phyloP scores from a whole-genome alignment of 2,329 filamentous ascomycete genomes.

The Alternaria sp. region DNA sequence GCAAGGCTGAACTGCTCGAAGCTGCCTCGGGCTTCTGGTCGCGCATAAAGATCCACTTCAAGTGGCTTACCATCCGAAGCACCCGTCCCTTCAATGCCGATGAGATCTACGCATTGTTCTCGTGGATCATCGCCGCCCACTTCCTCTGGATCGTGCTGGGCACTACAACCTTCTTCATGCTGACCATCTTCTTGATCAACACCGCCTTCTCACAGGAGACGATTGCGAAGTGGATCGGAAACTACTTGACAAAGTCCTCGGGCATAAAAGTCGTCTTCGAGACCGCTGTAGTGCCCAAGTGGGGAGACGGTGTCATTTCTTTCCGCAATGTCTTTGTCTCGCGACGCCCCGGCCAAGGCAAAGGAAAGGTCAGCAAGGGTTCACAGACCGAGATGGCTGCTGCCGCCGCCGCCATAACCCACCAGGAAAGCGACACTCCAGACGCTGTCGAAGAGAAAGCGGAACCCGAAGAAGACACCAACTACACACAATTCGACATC shows the following conservation, averaged over 20 bases:
- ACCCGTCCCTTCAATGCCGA: slow-evolving; percentile 93
- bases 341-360: slow-evolving; percentile 79
- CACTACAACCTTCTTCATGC: slow-evolving; percentile 95
- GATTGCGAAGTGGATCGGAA: slow-evolving; percentile 88
- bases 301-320: slow-evolving; percentile 92
- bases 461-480: slow-evolving; percentile 79
- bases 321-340: slow-evolving; percentile 98
- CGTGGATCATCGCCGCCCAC: slow-evolving; percentile 93
- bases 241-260: slow-evolving; percentile 92
- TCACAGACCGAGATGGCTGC: slow-evolving; percentile 85
- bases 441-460: slow-evolving; percentile 46
- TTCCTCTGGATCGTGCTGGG: slow-evolving; percentile 95
- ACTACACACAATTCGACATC: slow-evolving; percentile 97
- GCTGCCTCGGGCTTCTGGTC: slow-evolving; percentile 94
- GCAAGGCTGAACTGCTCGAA: slow-evolving; percentile 89
- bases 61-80: slow-evolving; percentile 96
- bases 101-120: slow-evolving; percentile 93
- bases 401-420: slow-evolving; percentile 75
- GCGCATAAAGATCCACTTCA: slow-evolving; percentile 87
- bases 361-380: slow-evolving; percentile 88
- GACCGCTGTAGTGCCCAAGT: slow-evolving; percentile 95
- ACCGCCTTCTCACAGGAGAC: slow-evolving; percentile 98
- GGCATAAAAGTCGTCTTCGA: slow-evolving; percentile 96
- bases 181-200: slow-evolving; percentile 89
- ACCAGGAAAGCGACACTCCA: slow-evolving; percentile 46